phyloP scores from a whole-genome alignment of 2,329 filamentous ascomycete genomes.

The Talaromyces sp. region DNA sequence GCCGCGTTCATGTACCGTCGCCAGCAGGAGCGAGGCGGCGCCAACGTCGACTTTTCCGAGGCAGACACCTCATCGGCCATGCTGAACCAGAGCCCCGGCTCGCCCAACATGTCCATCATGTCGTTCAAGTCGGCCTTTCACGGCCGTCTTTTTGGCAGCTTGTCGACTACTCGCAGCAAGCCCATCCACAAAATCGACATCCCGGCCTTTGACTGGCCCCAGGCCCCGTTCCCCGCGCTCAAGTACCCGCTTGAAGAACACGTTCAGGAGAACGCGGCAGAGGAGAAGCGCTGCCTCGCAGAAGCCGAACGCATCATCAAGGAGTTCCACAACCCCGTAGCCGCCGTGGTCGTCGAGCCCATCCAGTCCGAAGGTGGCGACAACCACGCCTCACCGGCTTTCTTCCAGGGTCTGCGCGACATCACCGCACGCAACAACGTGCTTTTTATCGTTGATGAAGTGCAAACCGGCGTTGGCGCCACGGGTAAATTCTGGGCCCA shows the following conservation, averaged over 20 bases:
- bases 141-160: conserved; percentile 78
- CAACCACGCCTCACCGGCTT: conserved; percentile 83
- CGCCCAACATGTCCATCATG: conserved; percentile 75
- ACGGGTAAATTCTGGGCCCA: conserved; percentile 96
- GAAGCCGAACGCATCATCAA: conserved; percentile 79
- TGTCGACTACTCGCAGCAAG: conserved; percentile 88
- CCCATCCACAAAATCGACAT: conserved; percentile 94
- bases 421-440: conserved; percentile 64
- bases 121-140: conserved; percentile 88
- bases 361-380: conserved; percentile 92
- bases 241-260: conserved; percentile 84
- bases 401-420: conserved; percentile 78
- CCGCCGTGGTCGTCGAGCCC: conserved; percentile 79
- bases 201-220: conserved; percentile 91
- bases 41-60: conserved; percentile 69
- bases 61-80: conserved; percentile 71
- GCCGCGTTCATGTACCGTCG: conserved; percentile 91
- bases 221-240: conserved; percentile 76
- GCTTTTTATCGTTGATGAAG: conserved; percentile 87
- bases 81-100: conserved; percentile 74
- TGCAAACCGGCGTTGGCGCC: conserved; percentile 87
- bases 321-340: conserved; percentile 71
- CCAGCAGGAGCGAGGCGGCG: conserved; percentile 72
- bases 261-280: conserved; percentile 71
- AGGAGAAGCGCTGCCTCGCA: conserved; percentile 73